These are phyloP conservation scores for Apium graveolens DNA, from an alignment of 129 eudicot genomes.

Conservation along the genomic window DNA sequence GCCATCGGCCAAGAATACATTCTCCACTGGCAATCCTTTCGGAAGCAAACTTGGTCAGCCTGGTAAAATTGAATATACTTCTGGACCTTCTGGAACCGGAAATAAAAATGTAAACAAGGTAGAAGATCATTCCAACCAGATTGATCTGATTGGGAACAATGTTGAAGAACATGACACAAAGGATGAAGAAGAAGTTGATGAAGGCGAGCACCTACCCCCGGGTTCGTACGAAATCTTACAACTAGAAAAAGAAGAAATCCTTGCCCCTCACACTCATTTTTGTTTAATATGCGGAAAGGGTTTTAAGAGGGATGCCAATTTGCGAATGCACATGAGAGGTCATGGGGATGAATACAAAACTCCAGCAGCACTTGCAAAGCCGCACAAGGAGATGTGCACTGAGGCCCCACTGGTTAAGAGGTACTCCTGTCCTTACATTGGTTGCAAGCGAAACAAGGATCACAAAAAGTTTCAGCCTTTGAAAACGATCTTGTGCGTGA, in stretches of 20 bases:
- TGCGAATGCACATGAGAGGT: slow-evolving; percentile 97
- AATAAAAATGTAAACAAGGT: slow-evolving; percentile 31
- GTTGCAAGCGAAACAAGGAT: slow-evolving; percentile 76
- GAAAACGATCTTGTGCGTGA: slow-evolving; percentile 83
- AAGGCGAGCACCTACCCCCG: slow-evolving; percentile 86
- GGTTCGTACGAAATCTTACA: slow-evolving; percentile 92
- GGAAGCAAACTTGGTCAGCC: slow-evolving; percentile 24
- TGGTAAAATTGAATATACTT: slow-evolving; percentile 20
- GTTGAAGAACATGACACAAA: slow-evolving; percentile 66
- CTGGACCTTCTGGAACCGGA: slow-evolving; percentile 20
- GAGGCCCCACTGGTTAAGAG: slow-evolving; percentile 3
- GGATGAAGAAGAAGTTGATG: slow-evolving; percentile 77
- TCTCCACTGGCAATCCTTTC: slow-evolving; percentile 24
- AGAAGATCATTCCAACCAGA: slow-evolving; percentile 40
- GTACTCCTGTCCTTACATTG: slow-evolving; percentile 86
- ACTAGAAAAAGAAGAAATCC: slow-evolving; percentile 88
- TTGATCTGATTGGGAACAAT: slow-evolving; percentile 22
- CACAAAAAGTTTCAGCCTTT: slow-evolving; percentile 79
- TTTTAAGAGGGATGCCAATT: slow-evolving; percentile 88
- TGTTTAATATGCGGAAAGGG: slow-evolving; percentile 90
- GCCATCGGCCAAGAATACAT: slow-evolving; percentile 49
- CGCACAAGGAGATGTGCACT: slow-evolving; percentile 19
- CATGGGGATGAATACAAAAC: slow-evolving; percentile 95
- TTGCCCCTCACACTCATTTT: slow-evolving; percentile 52
- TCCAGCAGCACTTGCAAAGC: slow-evolving; percentile 55